Evolutionary conservation across 306 rosid genomes (phyloP).

Genomic region (Parietaria judaica): DNA sequence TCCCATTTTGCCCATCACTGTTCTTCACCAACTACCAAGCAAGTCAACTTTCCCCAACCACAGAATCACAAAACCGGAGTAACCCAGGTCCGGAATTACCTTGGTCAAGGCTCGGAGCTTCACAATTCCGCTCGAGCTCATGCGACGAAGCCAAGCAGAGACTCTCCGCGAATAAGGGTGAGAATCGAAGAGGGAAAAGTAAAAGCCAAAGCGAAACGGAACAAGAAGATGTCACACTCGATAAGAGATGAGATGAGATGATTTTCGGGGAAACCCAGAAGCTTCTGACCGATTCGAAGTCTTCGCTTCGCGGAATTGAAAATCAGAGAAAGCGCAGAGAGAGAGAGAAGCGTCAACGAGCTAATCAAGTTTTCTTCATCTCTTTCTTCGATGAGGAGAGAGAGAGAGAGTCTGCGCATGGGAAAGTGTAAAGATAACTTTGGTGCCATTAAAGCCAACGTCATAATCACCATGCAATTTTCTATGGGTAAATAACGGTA

Average conservation of each 20-base stretch:
- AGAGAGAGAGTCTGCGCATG: conserved; percentile 1
- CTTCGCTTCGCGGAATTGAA: background rate
- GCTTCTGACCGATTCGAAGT: conserved; percentile 1
- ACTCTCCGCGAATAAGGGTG: background rate
- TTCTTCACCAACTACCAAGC: too few relatives aligned
- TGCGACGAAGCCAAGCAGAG: too few relatives aligned
- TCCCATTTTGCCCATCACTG: too few relatives aligned
- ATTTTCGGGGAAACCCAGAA: background rate
- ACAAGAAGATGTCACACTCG: background rate
- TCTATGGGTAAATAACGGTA: too few relatives aligned
- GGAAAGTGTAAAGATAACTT: background rate
- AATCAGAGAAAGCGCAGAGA: background rate
- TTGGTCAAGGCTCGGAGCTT: too few relatives aligned
- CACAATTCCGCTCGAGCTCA: too few relatives aligned
- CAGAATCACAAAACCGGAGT: too few relatives aligned
- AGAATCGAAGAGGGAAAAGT: background rate
- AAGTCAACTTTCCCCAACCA: background rate
- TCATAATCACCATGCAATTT: background rate
- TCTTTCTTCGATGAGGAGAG: background rate
- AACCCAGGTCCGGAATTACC: too few relatives aligned
- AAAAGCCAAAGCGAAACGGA: background rate
- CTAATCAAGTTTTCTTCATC: background rate
- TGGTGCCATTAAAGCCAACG: background rate
- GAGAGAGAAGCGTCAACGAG: conserved; percentile 9
- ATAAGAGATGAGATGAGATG: background rate